Base-by-base conservation (phyloP, 2,329 filamentous ascomycete species). In the Didymosphaeria variabile region DNA sequence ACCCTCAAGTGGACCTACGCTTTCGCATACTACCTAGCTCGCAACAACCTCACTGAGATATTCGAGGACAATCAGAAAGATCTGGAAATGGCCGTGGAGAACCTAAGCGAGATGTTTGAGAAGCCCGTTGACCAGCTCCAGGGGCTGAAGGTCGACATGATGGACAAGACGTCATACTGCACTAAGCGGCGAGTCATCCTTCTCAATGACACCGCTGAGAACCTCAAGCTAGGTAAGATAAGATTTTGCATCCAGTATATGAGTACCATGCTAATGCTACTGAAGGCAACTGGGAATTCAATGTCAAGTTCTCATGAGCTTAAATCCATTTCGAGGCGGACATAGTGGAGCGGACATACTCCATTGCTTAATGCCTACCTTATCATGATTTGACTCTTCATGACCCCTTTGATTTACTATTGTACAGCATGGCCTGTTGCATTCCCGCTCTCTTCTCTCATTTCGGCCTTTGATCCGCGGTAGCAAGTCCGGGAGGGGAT, bases 1-100 rank as follows among this genome's bases (percentile, higher is more conserved):
- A 99, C 95, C 0, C 85, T 99, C 5, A 99, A 99, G 82, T 99
- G 95, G 95, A 99, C 95, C 0, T 99, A 99, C 73, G 95, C 95
- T 0, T 99, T 99, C 80, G 95, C 95, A 0, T 99, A 95, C 77
- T 99, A 99, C 75, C 88, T 99, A n/a, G 90, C 91, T 2, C 89
- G 93, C 58, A 98, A 97, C 84, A 98, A 99, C 74, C 83, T 95
- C 58, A 98, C 95, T 0, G 92, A 94, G 75, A 98, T 99, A 57
- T 99, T 99, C 62, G 95, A 99, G 78, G 94, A 98, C 78, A 99
- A 99, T 77, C 95, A 99, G 74, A 97, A 97, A 79, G 95, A 99
- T 76, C 82, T 99, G 26, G 95, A 99, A 79, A 91, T 99, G 88
- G 94, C 95, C 0, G 95, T 98, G 0, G 95, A 99, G 81, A 94